Conservation (phyloP, 2,329 filamentous ascomycete genomes). For the Trichoderma aggressivum region DNA sequence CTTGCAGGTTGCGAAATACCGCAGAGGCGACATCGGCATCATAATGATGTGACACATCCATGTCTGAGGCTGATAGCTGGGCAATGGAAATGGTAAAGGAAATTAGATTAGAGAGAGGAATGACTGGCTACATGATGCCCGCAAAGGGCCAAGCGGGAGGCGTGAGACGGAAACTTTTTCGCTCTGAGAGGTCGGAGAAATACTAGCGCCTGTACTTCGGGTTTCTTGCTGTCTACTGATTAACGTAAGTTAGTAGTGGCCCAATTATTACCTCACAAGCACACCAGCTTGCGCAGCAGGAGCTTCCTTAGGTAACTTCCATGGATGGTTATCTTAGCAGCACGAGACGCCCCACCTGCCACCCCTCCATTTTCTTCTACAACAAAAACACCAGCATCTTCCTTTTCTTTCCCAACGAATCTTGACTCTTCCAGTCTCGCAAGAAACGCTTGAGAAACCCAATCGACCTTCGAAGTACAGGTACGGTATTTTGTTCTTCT, state of each 20-base stretch:
- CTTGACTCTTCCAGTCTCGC: background rate
- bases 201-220: conserved; percentile 5
- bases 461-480: conserved; percentile 12
- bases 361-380: conserved; percentile 18
- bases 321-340: background rate
- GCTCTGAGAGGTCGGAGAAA: conserved; percentile 1
- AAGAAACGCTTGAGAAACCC: conserved; percentile 12
- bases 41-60: conserved; percentile 11
- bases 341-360: conserved; percentile 13
- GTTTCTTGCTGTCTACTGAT: conserved; percentile 13
- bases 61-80: background rate
- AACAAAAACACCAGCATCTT: conserved; percentile 15
- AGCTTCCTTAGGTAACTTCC: conserved; percentile 14
- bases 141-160: conserved; percentile 5
- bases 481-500: background rate
- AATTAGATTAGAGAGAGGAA: conserved; percentile 8
- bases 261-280: conserved; percentile 15
- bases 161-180: background rate
- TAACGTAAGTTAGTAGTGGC: conserved; percentile 14
- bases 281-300: conserved; percentile 1
- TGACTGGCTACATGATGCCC: background rate
- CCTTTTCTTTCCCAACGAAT: background rate
- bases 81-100: background rate
- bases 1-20: conserved; percentile 67
- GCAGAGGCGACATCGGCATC: conserved; percentile 33